Conservation (phyloP, 352 stramenopile genomes). For the Phytophthora rubi region DNA sequence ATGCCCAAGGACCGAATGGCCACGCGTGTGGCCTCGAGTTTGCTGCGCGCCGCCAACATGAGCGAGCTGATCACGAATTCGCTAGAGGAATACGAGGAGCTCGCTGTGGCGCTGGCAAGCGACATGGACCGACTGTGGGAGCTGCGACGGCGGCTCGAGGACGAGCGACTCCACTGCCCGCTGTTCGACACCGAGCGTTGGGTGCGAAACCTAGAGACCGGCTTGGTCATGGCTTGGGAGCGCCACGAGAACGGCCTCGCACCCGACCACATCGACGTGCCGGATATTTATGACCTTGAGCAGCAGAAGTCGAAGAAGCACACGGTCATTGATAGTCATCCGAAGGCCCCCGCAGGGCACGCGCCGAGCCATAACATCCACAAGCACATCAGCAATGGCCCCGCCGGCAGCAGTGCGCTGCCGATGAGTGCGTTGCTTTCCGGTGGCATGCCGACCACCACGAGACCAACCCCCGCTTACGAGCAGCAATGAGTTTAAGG, state of each 20-base stretch:
- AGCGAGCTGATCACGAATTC: constrained; percentile 78
- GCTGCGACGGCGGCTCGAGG: constrained; percentile 73
- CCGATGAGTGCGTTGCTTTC: constrained; percentile 45
- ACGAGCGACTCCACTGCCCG: constrained; percentile 64
- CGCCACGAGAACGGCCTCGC: constrained; percentile 67
- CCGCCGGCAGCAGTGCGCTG: constrained; percentile 36
- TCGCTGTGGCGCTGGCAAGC: constrained; percentile 88
- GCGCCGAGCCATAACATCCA: constrained; percentile 1
- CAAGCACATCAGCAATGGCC: constrained; percentile 12
- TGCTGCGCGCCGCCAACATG: constrained; percentile 85
- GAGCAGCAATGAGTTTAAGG: constrained; percentile 42
- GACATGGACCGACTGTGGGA: constrained; percentile 87
- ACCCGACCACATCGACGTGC: constrained; percentile 83
- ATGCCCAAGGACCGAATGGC: constrained; percentile 92
- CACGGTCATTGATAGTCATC: constrained; percentile 21
- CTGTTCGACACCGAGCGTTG: constrained; percentile 87
- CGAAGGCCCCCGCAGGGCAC: neutral
- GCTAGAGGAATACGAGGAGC: constrained; percentile 91
- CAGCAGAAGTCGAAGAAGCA: constrained; percentile 24
- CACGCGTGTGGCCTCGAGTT: constrained; percentile 85
- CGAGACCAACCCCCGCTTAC: constrained; percentile 10
- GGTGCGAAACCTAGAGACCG: constrained; percentile 88
- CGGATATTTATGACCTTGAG: constrained; percentile 71
- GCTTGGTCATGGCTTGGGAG: constrained; percentile 73
- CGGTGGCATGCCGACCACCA: constrained; percentile 18